Evolutionary conservation across 768 basidiomycete genomes (phyloP).

Genomic region (Boletellus ananas): DNA sequence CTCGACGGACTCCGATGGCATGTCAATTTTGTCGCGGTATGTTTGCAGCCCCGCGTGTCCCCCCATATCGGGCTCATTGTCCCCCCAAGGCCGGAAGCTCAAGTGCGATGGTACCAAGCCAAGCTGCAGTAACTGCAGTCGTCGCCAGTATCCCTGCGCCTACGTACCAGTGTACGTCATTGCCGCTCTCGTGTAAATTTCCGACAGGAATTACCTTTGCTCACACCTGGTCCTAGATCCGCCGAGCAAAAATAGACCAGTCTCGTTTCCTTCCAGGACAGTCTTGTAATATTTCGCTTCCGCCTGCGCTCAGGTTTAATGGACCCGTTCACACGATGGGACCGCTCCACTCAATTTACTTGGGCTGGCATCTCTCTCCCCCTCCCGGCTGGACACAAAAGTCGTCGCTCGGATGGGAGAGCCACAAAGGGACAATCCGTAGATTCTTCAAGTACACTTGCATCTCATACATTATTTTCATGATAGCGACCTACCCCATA

Average conservation of each 20-base stretch:
- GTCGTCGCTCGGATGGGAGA: conserved; percentile 9
- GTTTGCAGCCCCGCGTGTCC: neutral
- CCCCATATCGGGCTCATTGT: neutral
- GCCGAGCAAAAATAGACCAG: conserved; percentile 31
- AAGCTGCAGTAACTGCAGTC: conserved; percentile 63
- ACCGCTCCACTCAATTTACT: conserved; percentile 10
- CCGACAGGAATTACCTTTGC: conserved; percentile 2
- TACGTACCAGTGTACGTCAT: conserved; percentile 64
- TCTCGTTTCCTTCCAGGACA: neutral
- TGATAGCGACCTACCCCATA: conserved; percentile 10
- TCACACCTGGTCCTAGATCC: conserved; percentile 16
- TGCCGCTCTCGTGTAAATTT: conserved; percentile 3
- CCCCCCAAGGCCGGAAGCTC: conserved; percentile 54
- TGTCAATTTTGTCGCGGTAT: conserved; percentile 71
- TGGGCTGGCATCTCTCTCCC: conserved; percentile 3
- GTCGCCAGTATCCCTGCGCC: conserved; percentile 52
- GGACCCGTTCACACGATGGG: conserved; percentile 22
- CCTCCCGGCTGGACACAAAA: conserved; percentile 1
- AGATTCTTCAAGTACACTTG: conserved; percentile 20
- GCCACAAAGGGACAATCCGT: conserved; percentile 9
- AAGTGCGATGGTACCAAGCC: conserved; percentile 69
- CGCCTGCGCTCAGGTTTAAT: conserved; percentile 9
- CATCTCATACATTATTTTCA: conserved; percentile 26
- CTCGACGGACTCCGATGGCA: conserved; percentile 61
- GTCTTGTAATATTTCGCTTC: conserved; percentile 21